Evolutionary conservation across 1,139 yeast species (phyloP).

Genomic region (Ogataea hybrid): DNA sequence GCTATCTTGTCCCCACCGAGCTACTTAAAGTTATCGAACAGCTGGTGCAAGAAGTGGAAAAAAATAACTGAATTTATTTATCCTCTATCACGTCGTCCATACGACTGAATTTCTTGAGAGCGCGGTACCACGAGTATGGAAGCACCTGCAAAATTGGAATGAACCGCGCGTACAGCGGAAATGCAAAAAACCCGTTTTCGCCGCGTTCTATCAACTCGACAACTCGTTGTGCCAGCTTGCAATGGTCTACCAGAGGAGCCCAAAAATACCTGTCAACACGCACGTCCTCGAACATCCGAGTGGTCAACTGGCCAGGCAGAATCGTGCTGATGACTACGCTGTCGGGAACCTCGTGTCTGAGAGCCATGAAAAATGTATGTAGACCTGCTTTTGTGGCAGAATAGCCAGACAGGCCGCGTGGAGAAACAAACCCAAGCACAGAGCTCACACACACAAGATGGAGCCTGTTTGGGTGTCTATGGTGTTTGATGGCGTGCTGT

Average conservation of each 20-base stretch:
- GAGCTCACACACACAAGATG: slow-evolving; percentile 68
- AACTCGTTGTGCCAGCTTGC: slow-evolving; percentile 43
- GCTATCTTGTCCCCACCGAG: slow-evolving; percentile 44
- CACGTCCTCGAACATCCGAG: slow-evolving; percentile 62
- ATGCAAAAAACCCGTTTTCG: slow-evolving; percentile 49
- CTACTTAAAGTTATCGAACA: slow-evolving; percentile 35
- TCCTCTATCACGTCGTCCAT: slow-evolving; percentile 41
- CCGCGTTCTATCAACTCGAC: slow-evolving; percentile 43
- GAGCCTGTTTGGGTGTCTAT: slow-evolving; percentile 29
- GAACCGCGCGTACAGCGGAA: slow-evolving; percentile 61
- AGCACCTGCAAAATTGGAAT: slow-evolving; percentile 51
- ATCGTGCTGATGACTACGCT: slow-evolving; percentile 43
- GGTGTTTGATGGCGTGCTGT: slow-evolving; percentile 36
- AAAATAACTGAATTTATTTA: slow-evolving; percentile 5
- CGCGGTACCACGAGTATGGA: slow-evolving; percentile 48
- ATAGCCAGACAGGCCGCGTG: slow-evolving; percentile 62
- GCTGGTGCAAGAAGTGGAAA: slow-evolving; percentile 29
- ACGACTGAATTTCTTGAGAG: slow-evolving; percentile 48
- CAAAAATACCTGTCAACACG: slow-evolving; percentile 54
- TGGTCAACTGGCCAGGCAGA: slow-evolving; percentile 65
- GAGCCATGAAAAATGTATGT: slow-evolving; percentile 57
- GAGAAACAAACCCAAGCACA: slow-evolving; percentile 68
- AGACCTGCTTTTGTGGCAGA: slow-evolving; percentile 67
- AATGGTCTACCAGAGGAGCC: slow-evolving; percentile 59
- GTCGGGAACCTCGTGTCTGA: slow-evolving; percentile 45